Evolutionary conservation across 306 rosid species (phyloP), one percentile per base, ranked within the genome.

Genomic region (Fagus crenata): DNA sequence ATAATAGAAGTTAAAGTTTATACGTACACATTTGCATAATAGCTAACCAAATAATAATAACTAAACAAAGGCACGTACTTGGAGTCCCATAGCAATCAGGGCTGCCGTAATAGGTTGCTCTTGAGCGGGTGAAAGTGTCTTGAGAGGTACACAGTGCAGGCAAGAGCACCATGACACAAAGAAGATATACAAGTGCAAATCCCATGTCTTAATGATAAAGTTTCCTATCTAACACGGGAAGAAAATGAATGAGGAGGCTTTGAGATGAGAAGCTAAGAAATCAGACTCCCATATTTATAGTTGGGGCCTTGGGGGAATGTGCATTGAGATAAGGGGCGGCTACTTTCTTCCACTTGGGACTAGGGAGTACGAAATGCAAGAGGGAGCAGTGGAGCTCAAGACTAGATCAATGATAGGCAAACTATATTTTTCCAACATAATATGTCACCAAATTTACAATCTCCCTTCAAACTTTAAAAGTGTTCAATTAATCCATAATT

Each of bases 21-120:
- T n/a, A n/a, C 51, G 11, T 13, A 8, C 49, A 46, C 14, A 46
- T 46, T 46, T 46, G 51, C 51, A 46, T 46, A 46, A 46, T 46
- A 46, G 8, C 14, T 46, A 22, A 22, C 28, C 28, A 22, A 22
- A 22, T 22, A 22, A 46, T 46, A 46, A 46, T 7, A 46, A 7
- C 3, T 46, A 9, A 46, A 46, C 11, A 7, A 7, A 9, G 8
- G 51, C 51, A 76, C 88, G 18, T 93, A 92, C 97, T 81, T 81
- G 94, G 90, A 69, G 69, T 85, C 36, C 96, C 97, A 61, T 92
- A 86, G 83, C 93, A 85, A 79, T 94, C 96, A 18, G 94, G 96
- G 82, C 97, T 92, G 51, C 98, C 96, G 61, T 92, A 92, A 81
- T 84, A 94, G 37, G 98, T 89, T 73, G 97, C 92, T 83, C 98